phyloP scores from a whole-genome alignment of 2,329 filamentous ascomycete species.

The Mollisia scopiformis region DNA sequence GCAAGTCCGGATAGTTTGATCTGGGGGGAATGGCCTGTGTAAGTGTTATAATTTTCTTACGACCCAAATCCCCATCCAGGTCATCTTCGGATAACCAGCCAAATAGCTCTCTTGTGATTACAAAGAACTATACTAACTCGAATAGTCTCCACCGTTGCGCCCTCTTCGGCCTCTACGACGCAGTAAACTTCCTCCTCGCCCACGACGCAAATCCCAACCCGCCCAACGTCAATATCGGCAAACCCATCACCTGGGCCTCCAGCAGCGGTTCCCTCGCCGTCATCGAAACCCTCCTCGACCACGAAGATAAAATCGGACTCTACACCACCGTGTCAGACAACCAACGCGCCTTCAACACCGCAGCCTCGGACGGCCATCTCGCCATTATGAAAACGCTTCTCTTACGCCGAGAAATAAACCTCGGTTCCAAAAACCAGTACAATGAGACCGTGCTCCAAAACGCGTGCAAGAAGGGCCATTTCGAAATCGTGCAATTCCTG shows the following conservation, averaged over 20 bases:
- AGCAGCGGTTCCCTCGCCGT: slow-evolving; percentile 31
- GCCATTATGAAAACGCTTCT: slow-evolving; percentile 22
- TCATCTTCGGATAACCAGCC: no score
- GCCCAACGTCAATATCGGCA: slow-evolving; percentile 6
- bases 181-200: slow-evolving; percentile 25
- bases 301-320: slow-evolving; percentile 42
- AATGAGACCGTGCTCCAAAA: slow-evolving; percentile 11
- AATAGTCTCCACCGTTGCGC: slow-evolving; percentile 24
- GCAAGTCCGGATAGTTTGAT: slow-evolving; percentile 20
- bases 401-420: slow-evolving; percentile 16
- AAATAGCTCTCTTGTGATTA: no score
- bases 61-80: no score
- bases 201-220: slow-evolving; percentile 24
- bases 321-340: slow-evolving; percentile 34
- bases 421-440: slow-evolving; percentile 16
- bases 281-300: slow-evolving; percentile 39
- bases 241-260: slow-evolving; percentile 27
- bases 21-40: slow-evolving; percentile 22
- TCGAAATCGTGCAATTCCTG: slow-evolving; percentile 24
- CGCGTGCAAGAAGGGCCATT: slow-evolving; percentile 13
- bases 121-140: no score
- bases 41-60: no score
- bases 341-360: slow-evolving; percentile 19
- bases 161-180: slow-evolving; percentile 23
- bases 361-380: slow-evolving; percentile 21